Percentiles rank a stretch among this genome's conserved stretches.
Conservation (phyloP, 2,329 filamentous ascomycete species). For the Botrytis porri region DNA sequence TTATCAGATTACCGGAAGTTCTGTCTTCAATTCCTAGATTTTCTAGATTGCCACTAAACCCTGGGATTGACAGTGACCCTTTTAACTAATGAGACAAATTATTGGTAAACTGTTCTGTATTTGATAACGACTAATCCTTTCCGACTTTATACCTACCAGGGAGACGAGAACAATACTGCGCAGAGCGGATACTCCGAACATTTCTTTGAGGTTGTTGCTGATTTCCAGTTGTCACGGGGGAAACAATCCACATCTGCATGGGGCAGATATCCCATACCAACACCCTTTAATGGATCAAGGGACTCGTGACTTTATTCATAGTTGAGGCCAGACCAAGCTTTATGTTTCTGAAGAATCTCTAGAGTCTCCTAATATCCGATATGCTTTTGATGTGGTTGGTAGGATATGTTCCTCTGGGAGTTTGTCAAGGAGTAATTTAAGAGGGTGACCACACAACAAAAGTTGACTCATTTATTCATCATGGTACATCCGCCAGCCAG, state of each 20-base stretch:
- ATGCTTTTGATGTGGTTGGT: not conserved
- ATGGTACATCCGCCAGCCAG: not conserved
- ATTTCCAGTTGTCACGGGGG: not conserved
- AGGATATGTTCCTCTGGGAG: not conserved
- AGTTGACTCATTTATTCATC: not conserved
- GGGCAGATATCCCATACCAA: conserved; percentile 1
- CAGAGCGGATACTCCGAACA: not conserved
- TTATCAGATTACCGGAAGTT: conserved; percentile 8
- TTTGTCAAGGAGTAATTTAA: not conserved
- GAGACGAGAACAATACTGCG: not conserved
- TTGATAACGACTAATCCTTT: not conserved
- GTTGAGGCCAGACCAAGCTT: conserved; percentile 6
- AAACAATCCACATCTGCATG: conserved; percentile 3
- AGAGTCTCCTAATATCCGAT: not conserved
- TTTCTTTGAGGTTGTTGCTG: not conserved
- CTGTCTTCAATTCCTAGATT: not conserved
- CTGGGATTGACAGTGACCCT: not conserved
- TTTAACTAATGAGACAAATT: conserved; percentile 1
- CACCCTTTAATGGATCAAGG: conserved; percentile 2
- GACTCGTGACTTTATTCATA: not conserved
- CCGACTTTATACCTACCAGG: not conserved
- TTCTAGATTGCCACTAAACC: not conserved
- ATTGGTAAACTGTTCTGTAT: conserved; percentile 1
- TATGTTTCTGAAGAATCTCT: not conserved
- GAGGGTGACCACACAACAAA: not conserved